phyloP scores from a whole-genome alignment of 192 early-diverging fungal genomes.

The Radiomyces spectabilis region DNA sequence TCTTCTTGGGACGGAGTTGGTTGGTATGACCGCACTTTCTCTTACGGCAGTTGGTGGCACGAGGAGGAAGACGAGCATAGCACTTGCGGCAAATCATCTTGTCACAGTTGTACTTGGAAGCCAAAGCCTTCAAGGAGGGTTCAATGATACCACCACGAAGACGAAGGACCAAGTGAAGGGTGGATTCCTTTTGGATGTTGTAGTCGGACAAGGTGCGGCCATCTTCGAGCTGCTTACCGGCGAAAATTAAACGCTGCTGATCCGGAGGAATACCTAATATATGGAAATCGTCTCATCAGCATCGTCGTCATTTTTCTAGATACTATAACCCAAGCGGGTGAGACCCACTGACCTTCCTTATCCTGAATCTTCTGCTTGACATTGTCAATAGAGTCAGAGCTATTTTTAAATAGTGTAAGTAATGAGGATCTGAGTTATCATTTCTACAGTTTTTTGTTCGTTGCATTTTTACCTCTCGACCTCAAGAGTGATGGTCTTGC shows the following conservation, averaged over 20 bases:
- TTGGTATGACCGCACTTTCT: conserved; percentile 99
- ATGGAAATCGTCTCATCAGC: too few relatives aligned
- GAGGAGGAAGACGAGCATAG: conserved; percentile 98
- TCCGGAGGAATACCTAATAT: conserved; percentile 99
- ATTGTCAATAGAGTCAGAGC: conserved; percentile 48
- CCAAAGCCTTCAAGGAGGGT: conserved; percentile 96
- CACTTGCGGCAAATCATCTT: conserved; percentile 99
- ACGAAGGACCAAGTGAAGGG: conserved; percentile 93
- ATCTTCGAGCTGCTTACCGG: conserved; percentile 99
- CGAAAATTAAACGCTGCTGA: conserved; percentile 99
- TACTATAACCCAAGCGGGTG: too few relatives aligned
- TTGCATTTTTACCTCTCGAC: conserved; percentile 49
- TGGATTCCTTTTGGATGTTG: conserved; percentile 99
- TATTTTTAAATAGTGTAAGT: background rate
- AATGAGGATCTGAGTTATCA: too few relatives aligned
- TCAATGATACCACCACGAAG: conserved; percentile 97
- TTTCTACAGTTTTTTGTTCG: too few relatives aligned
- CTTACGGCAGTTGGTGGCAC: conserved; percentile 99
- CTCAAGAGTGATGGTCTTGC: conserved; percentile 62
- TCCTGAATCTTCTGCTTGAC: conserved; percentile 60
- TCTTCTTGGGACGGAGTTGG: conserved; percentile 99
- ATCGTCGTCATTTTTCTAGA: too few relatives aligned
- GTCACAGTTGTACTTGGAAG: conserved; percentile 99
- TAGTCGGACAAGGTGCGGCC: conserved; percentile 96
- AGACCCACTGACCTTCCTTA: conserved; percentile 61